Percentiles rank a stretch among this genome's conserved stretches.
These are phyloP conservation scores for Panicum hallii DNA, from an alignment of 202 grass and related monocot genomes.

Conservation along the genomic window DNA sequence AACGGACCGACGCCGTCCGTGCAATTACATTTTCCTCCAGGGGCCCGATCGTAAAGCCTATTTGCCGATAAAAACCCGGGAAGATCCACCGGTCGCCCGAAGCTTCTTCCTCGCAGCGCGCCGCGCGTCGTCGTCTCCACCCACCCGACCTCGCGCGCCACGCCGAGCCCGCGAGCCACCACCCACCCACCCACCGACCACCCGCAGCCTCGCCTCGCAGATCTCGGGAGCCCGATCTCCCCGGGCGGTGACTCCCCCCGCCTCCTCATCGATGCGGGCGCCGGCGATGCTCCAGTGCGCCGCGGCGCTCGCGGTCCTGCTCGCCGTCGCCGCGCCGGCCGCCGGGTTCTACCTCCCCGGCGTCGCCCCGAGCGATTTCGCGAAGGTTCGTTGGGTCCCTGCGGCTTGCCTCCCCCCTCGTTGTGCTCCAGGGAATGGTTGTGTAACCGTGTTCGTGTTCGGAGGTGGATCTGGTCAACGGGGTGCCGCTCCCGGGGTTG, in stretches of 20 bases:
- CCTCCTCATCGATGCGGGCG: slow-evolving; percentile 41
- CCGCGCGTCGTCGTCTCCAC: slow-evolving; percentile 46
- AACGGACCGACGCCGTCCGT: background rate
- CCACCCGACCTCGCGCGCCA: slow-evolving; percentile 21
- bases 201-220: slow-evolving; percentile 2
- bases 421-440: background rate
- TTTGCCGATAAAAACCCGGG: slow-evolving; percentile 44
- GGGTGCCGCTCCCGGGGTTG: background rate
- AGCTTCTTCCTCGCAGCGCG: slow-evolving; percentile 43
- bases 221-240: slow-evolving; percentile 7
- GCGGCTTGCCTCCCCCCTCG: background rate
- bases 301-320: slow-evolving; percentile 44
- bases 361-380: slow-evolving; percentile 63
- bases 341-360: slow-evolving; percentile 74
- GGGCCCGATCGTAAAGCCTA: background rate
- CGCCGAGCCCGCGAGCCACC: background rate
- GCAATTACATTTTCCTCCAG: background rate
- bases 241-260: background rate
- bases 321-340: slow-evolving; percentile 24
- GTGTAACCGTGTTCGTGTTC: background rate
- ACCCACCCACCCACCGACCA: slow-evolving; percentile 11
- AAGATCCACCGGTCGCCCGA: slow-evolving; percentile 40
- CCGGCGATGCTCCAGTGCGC: slow-evolving; percentile 50
- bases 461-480: slow-evolving; percentile 58
- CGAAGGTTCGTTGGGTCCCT: slow-evolving; percentile 51